Percentiles rank a stretch among this genome's conserved stretches.
These are phyloP conservation scores for Peniophora sp. DNA, from an alignment of 1,284 basidiomycete species.

Conservation along the genomic window DNA sequence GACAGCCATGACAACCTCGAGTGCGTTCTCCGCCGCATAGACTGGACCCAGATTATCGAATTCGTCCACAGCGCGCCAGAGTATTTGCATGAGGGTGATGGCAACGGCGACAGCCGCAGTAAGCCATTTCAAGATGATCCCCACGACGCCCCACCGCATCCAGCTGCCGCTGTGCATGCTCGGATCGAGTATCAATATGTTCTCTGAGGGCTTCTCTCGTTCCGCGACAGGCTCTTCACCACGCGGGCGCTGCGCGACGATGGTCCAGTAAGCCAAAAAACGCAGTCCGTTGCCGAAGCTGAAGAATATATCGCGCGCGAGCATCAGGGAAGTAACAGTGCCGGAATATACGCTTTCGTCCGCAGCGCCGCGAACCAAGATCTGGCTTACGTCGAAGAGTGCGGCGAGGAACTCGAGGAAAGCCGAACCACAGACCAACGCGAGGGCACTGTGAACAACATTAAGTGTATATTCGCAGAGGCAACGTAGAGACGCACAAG, in stretches of 20 bases:
- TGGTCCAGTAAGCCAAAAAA: slow-evolving; percentile 62
- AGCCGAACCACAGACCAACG: slow-evolving; percentile 49
- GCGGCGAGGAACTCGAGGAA: slow-evolving; percentile 55
- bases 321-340: slow-evolving; percentile 33
- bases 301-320: slow-evolving; percentile 51
- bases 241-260: slow-evolving; percentile 48
- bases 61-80: slow-evolving; percentile 49
- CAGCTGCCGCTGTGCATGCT: slow-evolving; percentile 50
- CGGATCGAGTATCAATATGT: slow-evolving; percentile 12
- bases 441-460: slow-evolving; percentile 29
- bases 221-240: slow-evolving; percentile 24
- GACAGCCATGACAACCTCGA: slow-evolving; percentile 50
- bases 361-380: slow-evolving; percentile 33
- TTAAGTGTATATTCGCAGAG: not conserved
- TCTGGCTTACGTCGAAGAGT: slow-evolving; percentile 55
- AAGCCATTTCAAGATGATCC: slow-evolving; percentile 42
- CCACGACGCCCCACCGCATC: slow-evolving; percentile 52
- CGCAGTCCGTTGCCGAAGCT: slow-evolving; percentile 50
- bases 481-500: slow-evolving; percentile 33
- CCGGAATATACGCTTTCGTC: slow-evolving; percentile 17
- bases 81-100: slow-evolving; percentile 48
- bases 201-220: slow-evolving; percentile 9
- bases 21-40: slow-evolving; percentile 48
- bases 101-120: slow-evolving; percentile 35
- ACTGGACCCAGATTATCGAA: slow-evolving; percentile 37